Base-by-base conservation (phyloP, 805 yeast genomes). In the Grigorovia humatica region DNA sequence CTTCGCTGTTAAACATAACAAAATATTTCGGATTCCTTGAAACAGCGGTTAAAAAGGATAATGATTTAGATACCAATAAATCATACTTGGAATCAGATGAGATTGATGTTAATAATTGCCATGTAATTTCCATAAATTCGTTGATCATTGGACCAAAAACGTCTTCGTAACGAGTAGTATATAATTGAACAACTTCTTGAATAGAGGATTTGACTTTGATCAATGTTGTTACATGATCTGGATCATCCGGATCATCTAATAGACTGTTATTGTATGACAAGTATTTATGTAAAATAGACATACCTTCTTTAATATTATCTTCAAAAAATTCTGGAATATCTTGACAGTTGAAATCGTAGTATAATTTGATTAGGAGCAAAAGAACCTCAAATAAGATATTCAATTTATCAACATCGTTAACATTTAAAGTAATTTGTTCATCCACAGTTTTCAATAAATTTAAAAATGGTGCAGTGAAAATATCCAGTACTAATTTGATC, bases 281-380 rank as follows among this genome's bases (percentile, higher is more conserved):
- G 65, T 90, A 91, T 68, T 85, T 86, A 65, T 88, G 95, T 58
- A 90, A 74, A 30, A 90, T 78, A 5, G 74, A 74, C 93, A 95
- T 87, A 50, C 95, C 89, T 17, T 70, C 72, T 43, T 75, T 71
- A 67, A 93, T 70, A 65, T 93, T 79, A 69, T 93, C 98, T 70
- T 95, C 99, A 65, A 93, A 93, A 64, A 91, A 93, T 69, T 90
- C 99, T 1, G 99, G 99, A 50, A 93, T 84, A 69, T 93, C 99
- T 70, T 95, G 99, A 69, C 97, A 91, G 67, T 93, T 93, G 62
- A 93, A 79, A 66, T 93, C 99, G 65, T 82, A 88, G 69, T 87
- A 95, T 41, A 95, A 79, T 65, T 93, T 91, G 40, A 85, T 69
- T 50, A 90, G 74, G 20, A 89, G 69, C 48, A 84, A 70, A 58